Evolutionary conservation across 2,329 filamentous ascomycete species (phyloP).

Genomic region (Teratosphaeria epicoccoides): DNA sequence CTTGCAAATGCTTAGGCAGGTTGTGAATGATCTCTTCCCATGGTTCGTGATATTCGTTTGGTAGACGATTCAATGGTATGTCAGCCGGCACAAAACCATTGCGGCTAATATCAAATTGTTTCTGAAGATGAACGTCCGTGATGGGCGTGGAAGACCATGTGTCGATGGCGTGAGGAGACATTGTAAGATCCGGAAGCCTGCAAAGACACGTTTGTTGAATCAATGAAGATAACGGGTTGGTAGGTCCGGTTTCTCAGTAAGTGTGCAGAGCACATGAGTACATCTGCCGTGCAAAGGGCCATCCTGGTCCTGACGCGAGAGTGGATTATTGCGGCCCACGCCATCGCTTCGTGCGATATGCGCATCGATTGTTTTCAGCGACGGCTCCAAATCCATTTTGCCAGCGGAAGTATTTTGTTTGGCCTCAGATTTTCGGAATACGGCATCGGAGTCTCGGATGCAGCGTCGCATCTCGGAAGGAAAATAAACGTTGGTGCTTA

Average conservation of each 20-base stretch:
- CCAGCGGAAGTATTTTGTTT: neutral
- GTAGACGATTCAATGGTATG: constrained; percentile 63
- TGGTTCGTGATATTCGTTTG: constrained; percentile 84
- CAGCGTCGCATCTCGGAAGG: neutral
- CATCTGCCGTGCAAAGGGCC: neutral
- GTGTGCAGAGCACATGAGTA: neutral
- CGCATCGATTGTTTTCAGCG: neutral
- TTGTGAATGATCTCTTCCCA: constrained; percentile 81
- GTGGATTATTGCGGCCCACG: neutral
- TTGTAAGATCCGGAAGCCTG: constrained; percentile 2
- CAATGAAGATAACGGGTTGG: neutral
- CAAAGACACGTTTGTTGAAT: neutral
- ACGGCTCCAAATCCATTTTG: neutral
- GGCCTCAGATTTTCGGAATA: neutral
- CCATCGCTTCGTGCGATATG: neutral
- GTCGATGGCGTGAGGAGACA: constrained; percentile 19
- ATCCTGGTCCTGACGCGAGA: neutral
- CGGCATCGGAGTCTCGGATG: neutral
- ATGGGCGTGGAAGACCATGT: constrained; percentile 7
- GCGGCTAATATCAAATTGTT: constrained; percentile 14
- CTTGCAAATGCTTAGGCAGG: constrained; percentile 61
- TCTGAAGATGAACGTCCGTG: constrained; percentile 9
- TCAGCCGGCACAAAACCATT: constrained; percentile 78
- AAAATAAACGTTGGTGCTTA: no score
- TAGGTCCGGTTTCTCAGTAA: neutral